Evolutionary conservation across 2,329 filamentous ascomycete species (phyloP).

Genomic region (Botrytis elliptica): DNA sequence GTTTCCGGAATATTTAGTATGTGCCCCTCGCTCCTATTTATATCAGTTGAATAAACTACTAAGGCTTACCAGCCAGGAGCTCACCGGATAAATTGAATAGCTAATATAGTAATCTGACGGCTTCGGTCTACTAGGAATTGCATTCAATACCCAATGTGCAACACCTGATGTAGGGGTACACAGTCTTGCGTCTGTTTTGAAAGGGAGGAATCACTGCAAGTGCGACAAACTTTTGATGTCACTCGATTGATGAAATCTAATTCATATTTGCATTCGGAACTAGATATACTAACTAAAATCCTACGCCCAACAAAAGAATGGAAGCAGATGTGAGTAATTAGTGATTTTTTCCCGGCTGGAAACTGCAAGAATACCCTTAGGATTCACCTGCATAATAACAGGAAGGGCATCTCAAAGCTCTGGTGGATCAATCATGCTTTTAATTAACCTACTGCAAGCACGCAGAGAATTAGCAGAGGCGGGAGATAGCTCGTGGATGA

Average conservation of each 20-base stretch:
- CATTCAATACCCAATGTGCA: fast-evolving
- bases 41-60: too few species aligned
- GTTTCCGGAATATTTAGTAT: too few species aligned
- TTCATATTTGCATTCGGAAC: background rate
- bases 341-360: background rate
- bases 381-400: background rate
- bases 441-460: background rate
- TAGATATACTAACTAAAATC: background rate
- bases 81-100: background rate
- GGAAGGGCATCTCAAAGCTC: background rate
- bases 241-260: background rate
- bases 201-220: background rate
- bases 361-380: background rate
- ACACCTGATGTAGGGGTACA: background rate
- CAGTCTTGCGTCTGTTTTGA: background rate
- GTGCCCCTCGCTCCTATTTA: too few species aligned
- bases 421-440: background rate
- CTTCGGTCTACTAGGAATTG: background rate
- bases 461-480: background rate
- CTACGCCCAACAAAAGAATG: background rate
- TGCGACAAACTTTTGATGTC: background rate
- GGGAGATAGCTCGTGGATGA: background rate
- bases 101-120: too few species aligned
- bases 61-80: too few species aligned
- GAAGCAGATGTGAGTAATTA: background rate